phyloP scores from a whole-genome alignment of 768 basidiomycete species.

The Nidula microcarpa region DNA sequence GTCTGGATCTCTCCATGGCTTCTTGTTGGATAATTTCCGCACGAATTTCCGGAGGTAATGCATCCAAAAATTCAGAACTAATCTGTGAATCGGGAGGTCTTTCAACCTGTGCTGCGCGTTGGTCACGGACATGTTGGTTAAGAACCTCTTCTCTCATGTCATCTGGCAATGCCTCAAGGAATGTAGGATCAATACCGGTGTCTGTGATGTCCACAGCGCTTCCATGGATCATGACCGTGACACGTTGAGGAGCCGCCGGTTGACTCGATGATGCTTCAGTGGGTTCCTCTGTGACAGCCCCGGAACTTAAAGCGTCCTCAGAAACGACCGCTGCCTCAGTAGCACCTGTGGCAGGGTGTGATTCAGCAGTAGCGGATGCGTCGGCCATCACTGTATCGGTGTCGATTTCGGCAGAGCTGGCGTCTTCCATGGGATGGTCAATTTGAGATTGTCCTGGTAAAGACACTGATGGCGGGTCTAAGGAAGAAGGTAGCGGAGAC shows the following conservation, averaged over 20 bases:
- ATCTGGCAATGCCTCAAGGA: slow-evolving; percentile 95
- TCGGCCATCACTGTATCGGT: slow-evolving; percentile 32
- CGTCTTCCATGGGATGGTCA: slow-evolving; percentile 5
- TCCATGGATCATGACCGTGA: slow-evolving; percentile 91
- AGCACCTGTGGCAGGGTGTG: neutral
- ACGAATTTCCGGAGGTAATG: slow-evolving; percentile 92
- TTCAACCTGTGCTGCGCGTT: slow-evolving; percentile 72
- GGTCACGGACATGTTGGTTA: slow-evolving; percentile 95
- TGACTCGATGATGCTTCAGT: slow-evolving; percentile 15
- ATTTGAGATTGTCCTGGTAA: slow-evolving; percentile 2
- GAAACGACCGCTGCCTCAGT: neutral
- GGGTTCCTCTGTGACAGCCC: slow-evolving; percentile 8
- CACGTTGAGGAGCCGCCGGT: slow-evolving; percentile 49
- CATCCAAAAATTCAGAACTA: slow-evolving; percentile 93
- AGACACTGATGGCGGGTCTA: neutral
- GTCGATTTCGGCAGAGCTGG: slow-evolving; percentile 4
- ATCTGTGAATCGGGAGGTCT: slow-evolving; percentile 83
- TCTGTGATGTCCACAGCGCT: slow-evolving; percentile 96
- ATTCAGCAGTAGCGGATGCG: slow-evolving; percentile 7
- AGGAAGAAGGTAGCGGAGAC: neutral
- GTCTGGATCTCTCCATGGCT: slow-evolving; percentile 72
- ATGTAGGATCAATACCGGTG: slow-evolving; percentile 96
- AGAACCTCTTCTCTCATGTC: slow-evolving; percentile 99
- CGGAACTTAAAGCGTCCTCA: neutral
- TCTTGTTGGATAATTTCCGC: slow-evolving; percentile 98